Evolutionary conservation across 768 basidiomycete genomes (phyloP), one percentile per base, ranked within the genome.

Genomic region (Chalciporus chontae): DNA sequence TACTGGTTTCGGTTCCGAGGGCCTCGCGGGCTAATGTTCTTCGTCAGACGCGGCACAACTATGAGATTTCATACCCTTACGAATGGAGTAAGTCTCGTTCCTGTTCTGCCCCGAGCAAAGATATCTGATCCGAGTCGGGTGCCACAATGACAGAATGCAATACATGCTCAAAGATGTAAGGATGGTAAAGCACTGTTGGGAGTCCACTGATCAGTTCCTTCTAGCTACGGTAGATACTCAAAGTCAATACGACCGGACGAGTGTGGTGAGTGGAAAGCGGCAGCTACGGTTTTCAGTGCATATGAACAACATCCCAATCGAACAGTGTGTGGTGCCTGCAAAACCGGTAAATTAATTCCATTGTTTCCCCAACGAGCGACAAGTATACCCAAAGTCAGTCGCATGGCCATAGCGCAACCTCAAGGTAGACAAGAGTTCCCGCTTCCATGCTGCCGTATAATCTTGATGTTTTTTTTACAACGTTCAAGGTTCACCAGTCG

Each of bases 41-140:
- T 37, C 34, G 18, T 21, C 54, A 88, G 88, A 84, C 81, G 10
- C 77, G 70, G 53, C 88, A 91, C 52, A 73, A 80, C 63, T 91
- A 91, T 58, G 85, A 87, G 50, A 90, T 90, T 53, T 74, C 73
- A 18, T 83, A 87, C 69, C 79, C 80, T 18, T 90, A 73, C 56
- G 71, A 83, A 61, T 91, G 88, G 88, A 72, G 87, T 88, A 55
- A 66, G 84, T 70, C 15, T 32, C 14, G 10, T 29, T 26, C 2
- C 17, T 32, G 4, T 47, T 17, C 51, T 47, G 31, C 52, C 19
- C 15, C 29, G 40, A 24, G 23, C 5, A n/a, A 36, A n/a, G 40
- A 8, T 6, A 26, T 37, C 17, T 44, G 32, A 23, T 46, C n/a
- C n/a, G n/a, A n/a, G n/a, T n/a, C 36, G 21, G 18, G 45, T 32